phyloP scores from a whole-genome alignment of 2,329 filamentous ascomycete genomes.

The Colletotrichum phormii region DNA sequence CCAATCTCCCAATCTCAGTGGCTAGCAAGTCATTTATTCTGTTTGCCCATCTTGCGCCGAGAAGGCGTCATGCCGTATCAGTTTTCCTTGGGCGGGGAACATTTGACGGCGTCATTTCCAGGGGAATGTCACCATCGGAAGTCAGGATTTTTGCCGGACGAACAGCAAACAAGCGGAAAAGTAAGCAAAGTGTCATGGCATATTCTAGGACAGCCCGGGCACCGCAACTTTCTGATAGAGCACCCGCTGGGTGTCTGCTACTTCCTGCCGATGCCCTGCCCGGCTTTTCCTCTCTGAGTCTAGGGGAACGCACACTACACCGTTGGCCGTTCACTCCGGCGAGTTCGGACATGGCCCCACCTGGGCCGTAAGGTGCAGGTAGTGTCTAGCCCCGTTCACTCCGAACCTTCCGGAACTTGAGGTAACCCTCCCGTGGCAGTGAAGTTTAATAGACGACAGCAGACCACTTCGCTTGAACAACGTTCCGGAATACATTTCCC shows the following conservation, averaged over 20 bases:
- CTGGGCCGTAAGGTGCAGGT: not conserved
- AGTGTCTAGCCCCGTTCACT: not conserved
- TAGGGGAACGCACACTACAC: not conserved
- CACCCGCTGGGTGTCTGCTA: no score
- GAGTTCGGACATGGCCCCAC: not conserved
- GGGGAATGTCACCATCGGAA: constrained; percentile 23
- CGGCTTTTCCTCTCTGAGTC: not conserved
- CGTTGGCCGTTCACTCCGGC: not conserved
- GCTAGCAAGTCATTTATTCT: not conserved
- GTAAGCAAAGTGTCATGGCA: no score
- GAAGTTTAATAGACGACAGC: not conserved
- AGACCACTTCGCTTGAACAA: not conserved
- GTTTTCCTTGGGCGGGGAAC: constrained; percentile 23
- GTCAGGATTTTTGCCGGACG: not conserved
- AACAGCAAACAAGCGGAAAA: not conserved
- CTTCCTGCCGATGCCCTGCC: not conserved
- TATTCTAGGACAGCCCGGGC: no score
- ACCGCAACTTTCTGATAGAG: not conserved
- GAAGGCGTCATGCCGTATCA: constrained; percentile 23
- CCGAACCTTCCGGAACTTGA: not conserved
- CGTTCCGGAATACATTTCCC: no score
- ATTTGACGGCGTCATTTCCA: constrained; percentile 20
- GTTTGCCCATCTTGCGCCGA: constrained; percentile 11
- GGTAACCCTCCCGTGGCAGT: not conserved
- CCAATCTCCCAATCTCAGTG: not conserved